phyloP scores from a whole-genome alignment of 108 stramenopile species.

The Pseudonitzschia multistriata region DNA sequence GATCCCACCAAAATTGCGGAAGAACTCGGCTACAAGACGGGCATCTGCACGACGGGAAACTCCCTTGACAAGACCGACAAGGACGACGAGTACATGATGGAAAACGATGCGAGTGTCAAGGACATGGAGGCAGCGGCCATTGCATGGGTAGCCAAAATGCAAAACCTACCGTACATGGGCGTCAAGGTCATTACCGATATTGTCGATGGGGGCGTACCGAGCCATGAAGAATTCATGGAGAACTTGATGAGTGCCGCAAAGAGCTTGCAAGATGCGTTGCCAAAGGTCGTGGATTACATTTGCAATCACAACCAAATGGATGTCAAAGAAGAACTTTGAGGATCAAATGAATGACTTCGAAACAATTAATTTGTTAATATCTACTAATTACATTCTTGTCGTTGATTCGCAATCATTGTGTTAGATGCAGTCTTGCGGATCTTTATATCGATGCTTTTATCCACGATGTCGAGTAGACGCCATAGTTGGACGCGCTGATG shows the following conservation, averaged over 20 bases:
- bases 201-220: slow-evolving; percentile 86
- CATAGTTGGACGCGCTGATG: too few relatives aligned
- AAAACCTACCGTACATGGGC: slow-evolving; percentile 82
- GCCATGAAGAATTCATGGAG: slow-evolving; percentile 93
- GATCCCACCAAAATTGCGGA: slow-evolving; percentile 37
- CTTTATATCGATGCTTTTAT: too few relatives aligned
- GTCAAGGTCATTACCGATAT: slow-evolving; percentile 97
- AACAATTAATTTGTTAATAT: too few relatives aligned
- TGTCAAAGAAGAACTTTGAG: slow-evolving; percentile 45
- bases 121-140: slow-evolving; percentile 99
- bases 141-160: slow-evolving; percentile 81
- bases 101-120: slow-evolving; percentile 89
- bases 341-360: background rate
- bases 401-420: too few relatives aligned
- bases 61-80: slow-evolving; percentile 84
- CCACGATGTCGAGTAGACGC: too few relatives aligned
- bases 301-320: slow-evolving; percentile 54
- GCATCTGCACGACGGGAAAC: slow-evolving; percentile 92
- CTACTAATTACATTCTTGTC: too few relatives aligned
- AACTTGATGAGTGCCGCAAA: slow-evolving; percentile 87
- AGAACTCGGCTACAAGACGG: slow-evolving; percentile 64
- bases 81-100: slow-evolving; percentile 75
- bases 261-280: slow-evolving; percentile 85
- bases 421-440: too few relatives aligned
- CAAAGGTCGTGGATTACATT: slow-evolving; percentile 85